phyloP scores from a whole-genome alignment of 2,329 filamentous ascomycete genomes.

The Penicillium frequentans region DNA sequence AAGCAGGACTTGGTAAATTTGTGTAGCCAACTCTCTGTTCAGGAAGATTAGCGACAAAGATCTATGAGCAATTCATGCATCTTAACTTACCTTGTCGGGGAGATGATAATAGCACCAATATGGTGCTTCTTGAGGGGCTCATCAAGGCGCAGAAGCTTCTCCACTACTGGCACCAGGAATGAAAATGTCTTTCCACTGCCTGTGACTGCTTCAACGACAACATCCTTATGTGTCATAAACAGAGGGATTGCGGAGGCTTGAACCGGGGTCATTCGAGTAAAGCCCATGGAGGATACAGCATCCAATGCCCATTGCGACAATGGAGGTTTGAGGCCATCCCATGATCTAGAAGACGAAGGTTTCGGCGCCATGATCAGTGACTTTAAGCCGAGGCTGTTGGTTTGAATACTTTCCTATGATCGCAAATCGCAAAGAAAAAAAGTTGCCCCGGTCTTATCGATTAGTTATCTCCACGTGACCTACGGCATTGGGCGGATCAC shows the following conservation, averaged over 20 bases:
- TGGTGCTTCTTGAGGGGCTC: conserved; percentile 87
- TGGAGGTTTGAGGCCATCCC: conserved; percentile 68
- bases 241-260: conserved; percentile 88
- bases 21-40: conserved; percentile 77
- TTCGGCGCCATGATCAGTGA: conserved; percentile 31
- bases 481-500: conserved; percentile 1
- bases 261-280: conserved; percentile 87
- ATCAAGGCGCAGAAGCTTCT: conserved; percentile 75
- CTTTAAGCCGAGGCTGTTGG: neutral
- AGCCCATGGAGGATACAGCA: conserved; percentile 80
- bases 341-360: conserved; percentile 56
- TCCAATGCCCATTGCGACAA: conserved; percentile 83
- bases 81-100: conserved; percentile 65
- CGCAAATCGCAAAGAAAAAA: conserved; percentile 21
- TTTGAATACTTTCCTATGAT: neutral
- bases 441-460: conserved; percentile 27
- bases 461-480: conserved; percentile 35
- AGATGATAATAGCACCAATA: conserved; percentile 86
- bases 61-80: neutral
- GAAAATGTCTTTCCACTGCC: conserved; percentile 88
- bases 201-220: conserved; percentile 89
- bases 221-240: conserved; percentile 86
- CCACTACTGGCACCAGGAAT: conserved; percentile 79
- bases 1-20: conserved; percentile 80
- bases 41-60: neutral